Base-by-base conservation (phyloP, 129 eudicot genomes). In the Tagetes patula region DNA sequence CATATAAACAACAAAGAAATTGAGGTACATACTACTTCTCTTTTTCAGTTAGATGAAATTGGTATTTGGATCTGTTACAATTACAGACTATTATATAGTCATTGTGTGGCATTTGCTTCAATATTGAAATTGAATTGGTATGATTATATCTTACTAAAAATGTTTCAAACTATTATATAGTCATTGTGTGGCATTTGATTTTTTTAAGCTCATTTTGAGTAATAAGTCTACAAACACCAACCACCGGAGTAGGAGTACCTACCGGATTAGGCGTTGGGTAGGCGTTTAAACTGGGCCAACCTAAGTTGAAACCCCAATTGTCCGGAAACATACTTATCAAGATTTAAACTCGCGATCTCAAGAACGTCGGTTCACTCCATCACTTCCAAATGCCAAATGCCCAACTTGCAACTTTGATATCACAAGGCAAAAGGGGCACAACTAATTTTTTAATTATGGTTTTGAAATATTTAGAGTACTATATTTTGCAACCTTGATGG, bases 1-100 rank as follows among this genome's bases (percentile, higher is more conserved):
- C 43, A 83, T 82, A 47, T 70, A 77, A 55, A 40, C 73, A 60
- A 79, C 87, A 80, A 89, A 82, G 81, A 84, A 86, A 83, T 72
- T 11, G 88, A 82, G 38, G 89, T 75, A 8, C 79, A 75, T 55
- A 20, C 38, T 12, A 42, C 5, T 38, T 36, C 90, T 72, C 3
- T 84, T 8, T 5, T 84, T 8, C 11, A 33, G 0, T 59, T 32
- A 56, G 65, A 60, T 60, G 69, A 36, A 72, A 72, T 31, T 11
- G 3, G 36, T 13, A 27, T 61, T 61, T 37, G 39, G 42, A 45
- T 72, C 12, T 72, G 36, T 43, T n/a, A 36, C 46, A 45, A n/a
- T 73, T 7, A 8, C 13, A 52, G 52, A 7, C 36, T 52, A 9
- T 49, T 50, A 4, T 69, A 0, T 32, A 52, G 36, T 46, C 61